Evolutionary conservation across 2,329 filamentous ascomycete genomes (phyloP), one percentile per base, ranked within the genome.

Genomic region (Gnomoniopsis sp.): DNA sequence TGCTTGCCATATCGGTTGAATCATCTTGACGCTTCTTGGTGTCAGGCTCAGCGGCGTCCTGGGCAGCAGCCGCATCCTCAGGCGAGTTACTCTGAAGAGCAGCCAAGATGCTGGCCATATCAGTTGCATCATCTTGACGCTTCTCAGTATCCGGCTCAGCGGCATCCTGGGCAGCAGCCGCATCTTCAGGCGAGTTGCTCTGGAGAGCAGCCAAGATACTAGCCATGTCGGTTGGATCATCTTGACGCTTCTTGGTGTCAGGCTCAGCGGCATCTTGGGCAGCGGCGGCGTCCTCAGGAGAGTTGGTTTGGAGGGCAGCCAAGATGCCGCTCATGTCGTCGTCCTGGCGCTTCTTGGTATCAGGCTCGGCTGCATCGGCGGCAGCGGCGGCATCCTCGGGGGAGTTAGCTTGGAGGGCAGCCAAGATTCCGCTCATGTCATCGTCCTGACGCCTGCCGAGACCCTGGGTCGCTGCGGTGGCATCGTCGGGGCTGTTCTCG

Each of bases 401-500:
- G 17, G 23, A 53, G 48, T 53, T 52, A 30, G 44, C 10, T 17
- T 57, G 26, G 0, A 57, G 54, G 1, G 58, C 44, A n/a, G 54
- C 49, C 15, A 60, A 6, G 4, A 53, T 49, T 49, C 49, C 53
- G 19, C 46, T 22, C 11, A 57, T 19, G 4, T 60, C 58, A 15
- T 60, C 58, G 17, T 59, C 52, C 19, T 52, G 57, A 26, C 46
- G 44, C 52, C 23, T 48, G 14, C 22, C 38, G 14, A 43, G 12
- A 43, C 38, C 38, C 38, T 43, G 8, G 6, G 38, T 44, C 3
- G 43, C 43, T 3, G n/a, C n/a, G 8, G 43, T 17, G 19, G 43
- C 53, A 15, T 47, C 53, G 22, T 49, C 58, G 14, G 58, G 58
- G 58, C 53, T 60, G 53, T 60, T 60, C 12, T 53, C 23, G 6